Evolutionary conservation across 2,329 filamentous ascomycete species (phyloP).

Genomic region (Alternaria sp.): DNA sequence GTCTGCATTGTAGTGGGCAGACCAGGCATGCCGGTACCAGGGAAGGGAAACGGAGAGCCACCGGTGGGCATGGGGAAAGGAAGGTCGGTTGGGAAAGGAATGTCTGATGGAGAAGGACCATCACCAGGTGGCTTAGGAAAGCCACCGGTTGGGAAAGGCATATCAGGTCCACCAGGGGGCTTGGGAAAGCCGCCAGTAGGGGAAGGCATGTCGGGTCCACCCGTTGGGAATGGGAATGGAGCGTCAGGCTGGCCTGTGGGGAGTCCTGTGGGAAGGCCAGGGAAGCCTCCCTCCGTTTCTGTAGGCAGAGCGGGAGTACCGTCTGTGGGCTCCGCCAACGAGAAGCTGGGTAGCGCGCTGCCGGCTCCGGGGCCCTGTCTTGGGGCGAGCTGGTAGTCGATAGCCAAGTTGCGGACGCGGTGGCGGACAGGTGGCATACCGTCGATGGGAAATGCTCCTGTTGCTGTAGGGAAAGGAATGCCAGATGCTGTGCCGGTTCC

Average conservation of each 20-base stretch:
- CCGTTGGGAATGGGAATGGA: not conserved
- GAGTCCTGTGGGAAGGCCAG: not conserved
- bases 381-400: conserved; percentile 30
- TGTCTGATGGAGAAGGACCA: not conserved
- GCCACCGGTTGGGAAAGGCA: conserved; percentile 5
- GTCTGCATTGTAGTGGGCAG: conserved; percentile 18
- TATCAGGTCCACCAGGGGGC: not conserved
- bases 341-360: conserved; percentile 21
- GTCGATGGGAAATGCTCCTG: not conserved
- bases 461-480: conserved; percentile 16
- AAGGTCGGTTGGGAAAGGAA: conserved; percentile 4
- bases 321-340: conserved; percentile 14
- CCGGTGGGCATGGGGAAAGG: conserved; percentile 14
- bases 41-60: conserved; percentile 9
- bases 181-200: conserved; percentile 12
- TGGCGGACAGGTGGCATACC: not conserved
- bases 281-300: not conserved
- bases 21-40: conserved; percentile 6
- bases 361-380: conserved; percentile 10
- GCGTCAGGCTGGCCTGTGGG: not conserved
- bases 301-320: conserved; percentile 4
- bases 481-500: conserved; percentile 5
- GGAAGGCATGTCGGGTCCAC: not conserved
- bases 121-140: not conserved
- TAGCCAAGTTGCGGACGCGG: conserved; percentile 9